These are phyloP conservation scores for Cercospora sp. DNA, from an alignment of 2,329 filamentous ascomycete species.

Conservation along the genomic window DNA sequence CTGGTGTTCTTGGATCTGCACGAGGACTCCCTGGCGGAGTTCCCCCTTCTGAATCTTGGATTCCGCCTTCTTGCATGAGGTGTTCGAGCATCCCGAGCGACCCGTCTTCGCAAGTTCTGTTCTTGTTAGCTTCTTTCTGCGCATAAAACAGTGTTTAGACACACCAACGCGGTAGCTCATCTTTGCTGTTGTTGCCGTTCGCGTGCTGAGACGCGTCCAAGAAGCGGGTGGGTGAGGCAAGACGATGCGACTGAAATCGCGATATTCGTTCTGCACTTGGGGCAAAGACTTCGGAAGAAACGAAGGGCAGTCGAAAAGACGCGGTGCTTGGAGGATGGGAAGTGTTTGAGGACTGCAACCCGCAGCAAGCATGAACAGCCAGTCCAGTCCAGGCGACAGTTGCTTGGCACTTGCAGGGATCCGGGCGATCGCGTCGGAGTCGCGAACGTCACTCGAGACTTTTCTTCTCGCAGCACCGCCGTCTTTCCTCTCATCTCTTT, in stretches of 20 bases:
- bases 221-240: neutral
- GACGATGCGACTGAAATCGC: neutral
- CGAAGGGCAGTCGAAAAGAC: neutral
- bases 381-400: neutral
- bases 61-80: conserved; percentile 67
- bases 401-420: conserved; percentile 6
- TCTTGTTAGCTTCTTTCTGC: neutral
- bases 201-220: neutral
- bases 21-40: conserved; percentile 72
- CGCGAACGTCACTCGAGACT: conserved; percentile 15
- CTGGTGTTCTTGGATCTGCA: conserved; percentile 61
- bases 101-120: conserved; percentile 69
- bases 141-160: neutral
- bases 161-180: conserved; percentile 14
- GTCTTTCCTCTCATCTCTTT: neutral
- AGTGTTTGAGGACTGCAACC: neutral
- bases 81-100: conserved; percentile 73
- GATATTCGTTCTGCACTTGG: neutral
- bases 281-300: neutral
- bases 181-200: conserved; percentile 2
- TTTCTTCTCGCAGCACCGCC: neutral
- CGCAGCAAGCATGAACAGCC: neutral
- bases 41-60: conserved; percentile 78
- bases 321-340: neutral
- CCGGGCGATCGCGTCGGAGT: neutral